Base-by-base conservation (phyloP, 257 asterid species). In the Ocimum tenuiflorum region DNA sequence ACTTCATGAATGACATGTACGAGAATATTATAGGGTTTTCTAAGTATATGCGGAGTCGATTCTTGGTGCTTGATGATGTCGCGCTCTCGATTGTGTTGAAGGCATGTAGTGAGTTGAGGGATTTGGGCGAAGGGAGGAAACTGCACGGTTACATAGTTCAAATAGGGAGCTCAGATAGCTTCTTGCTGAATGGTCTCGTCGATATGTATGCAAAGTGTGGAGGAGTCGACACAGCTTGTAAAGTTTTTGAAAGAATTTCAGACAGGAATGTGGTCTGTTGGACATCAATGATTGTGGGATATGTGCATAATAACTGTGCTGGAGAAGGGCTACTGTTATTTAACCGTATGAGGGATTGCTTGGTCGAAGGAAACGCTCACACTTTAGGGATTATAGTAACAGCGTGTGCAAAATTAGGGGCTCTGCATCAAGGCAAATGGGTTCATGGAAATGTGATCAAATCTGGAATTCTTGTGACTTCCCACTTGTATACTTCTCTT, bases 181-280 rank as follows among this genome's bases (percentile, higher is more conserved):
- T 82, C 63, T 87, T 85, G 17, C 65, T 79, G 68, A 83, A 86
- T 55, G 96, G 94, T 47, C 82, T 88, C 41, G 84, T 78, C 47
- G 94, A 83, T 67, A 80, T 85, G 89, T 85, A 85, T 57, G 88
- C 86, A 4, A 88, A 88, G 81, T 80, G 84, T 53, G 94, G 87
- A 53, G 83, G 77, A 24, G 43, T 84, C 13, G 74, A 73, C 17
- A 60, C 71, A 11, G 78, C 95, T 17, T 29, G 69, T 41, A 75
- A 70, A 67, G 78, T 80, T 48, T 83, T 88, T 60, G 83, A 83
- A 20, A 73, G 68, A 27, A 88, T 83, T 53, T 5, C 29, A 59
- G 68, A 80, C 12, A 75, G 84, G 54, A 80, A 83, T 67, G 89
- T 88, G 63, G 83, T 88, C 11, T 83, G 83, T 74, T 85, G 96